These are phyloP conservation scores for Solanum verrucosum DNA, from an alignment of 257 asterid species.

Conservation along the genomic window DNA sequence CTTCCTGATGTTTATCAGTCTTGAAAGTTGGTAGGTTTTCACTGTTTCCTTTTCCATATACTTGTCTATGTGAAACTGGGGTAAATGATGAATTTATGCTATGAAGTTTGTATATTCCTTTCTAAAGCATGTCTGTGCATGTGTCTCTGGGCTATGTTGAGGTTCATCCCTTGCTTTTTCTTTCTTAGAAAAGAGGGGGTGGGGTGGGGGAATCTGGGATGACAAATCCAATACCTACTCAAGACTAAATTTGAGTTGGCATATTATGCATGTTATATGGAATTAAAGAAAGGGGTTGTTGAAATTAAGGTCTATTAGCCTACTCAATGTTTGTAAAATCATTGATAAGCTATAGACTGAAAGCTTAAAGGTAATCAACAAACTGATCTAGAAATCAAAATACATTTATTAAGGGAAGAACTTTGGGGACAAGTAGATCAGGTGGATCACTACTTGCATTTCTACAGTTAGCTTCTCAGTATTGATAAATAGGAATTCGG, in stretches of 20 bases:
- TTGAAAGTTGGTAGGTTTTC: conserved; percentile 29
- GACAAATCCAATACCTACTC: not conserved
- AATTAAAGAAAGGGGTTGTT: not conserved
- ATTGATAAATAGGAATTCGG: not conserved
- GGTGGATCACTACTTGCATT: not conserved
- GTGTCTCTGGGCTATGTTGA: not conserved
- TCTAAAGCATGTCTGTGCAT: not conserved
- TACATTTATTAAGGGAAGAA: not conserved
- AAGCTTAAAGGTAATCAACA: not conserved
- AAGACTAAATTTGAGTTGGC: not conserved
- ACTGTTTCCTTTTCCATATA: not conserved
- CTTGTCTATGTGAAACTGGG: not conserved
- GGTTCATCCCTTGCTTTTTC: not conserved
- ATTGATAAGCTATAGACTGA: not conserved
- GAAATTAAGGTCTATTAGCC: not conserved
- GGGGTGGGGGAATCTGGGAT: not conserved
- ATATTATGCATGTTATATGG: not conserved
- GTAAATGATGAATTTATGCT: not conserved
- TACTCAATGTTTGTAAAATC: not conserved
- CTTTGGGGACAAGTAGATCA: not conserved
- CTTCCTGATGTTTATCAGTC: conserved; percentile 71
- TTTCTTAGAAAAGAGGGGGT: not conserved
- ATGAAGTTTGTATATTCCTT: not conserved
- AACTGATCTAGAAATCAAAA: not conserved
- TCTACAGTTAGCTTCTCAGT: not conserved